Base-by-base conservation (phyloP, 345 rosid genomes). In the Boechera stricta region DNA sequence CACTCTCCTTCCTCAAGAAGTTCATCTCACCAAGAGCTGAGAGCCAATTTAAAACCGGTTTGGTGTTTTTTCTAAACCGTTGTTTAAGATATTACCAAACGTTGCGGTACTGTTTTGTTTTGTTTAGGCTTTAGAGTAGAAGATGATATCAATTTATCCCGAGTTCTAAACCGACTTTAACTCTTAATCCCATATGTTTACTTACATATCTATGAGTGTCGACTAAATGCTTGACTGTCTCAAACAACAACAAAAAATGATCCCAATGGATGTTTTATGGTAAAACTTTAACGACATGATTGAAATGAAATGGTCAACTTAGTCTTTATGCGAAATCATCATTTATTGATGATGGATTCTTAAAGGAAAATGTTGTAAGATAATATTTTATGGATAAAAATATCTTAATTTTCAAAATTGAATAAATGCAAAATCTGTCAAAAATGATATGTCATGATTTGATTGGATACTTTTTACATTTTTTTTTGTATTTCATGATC, bases 1-100 rank as follows among this genome's bases (percentile, higher is more conserved):
- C 75, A 64, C 79, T 78, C 92, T 89, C 18, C 85, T 86, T 60
- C 93, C 93, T 72, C 93, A 87, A 61, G 81, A 87, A 70, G 90
- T 88, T 45, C 84, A 48, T 15, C 56, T 91, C 76, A 79, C 81
- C 38, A 79, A 77, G 69, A 33, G 5, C 18, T 44, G 80, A 64
- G 28, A 51, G 18, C 28, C 55, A 4, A 15, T 5, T 44, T 28
- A 15, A 8, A 18, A 21, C 31, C 47, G 69, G 69, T 72, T 65
- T 58, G 38, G 72, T 47, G 39, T 38, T 44, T 24, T 8, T 33
- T 7, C 39, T 21, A 39, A 76, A 76, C 69, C 64, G 48, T 33
- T 76, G 5, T 60, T 33, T 55, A 7, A 21, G 58, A 55, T 55
- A 74, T 15, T 59, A 52, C 53, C 32, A 61, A 31, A 18, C 21